These are phyloP conservation scores for Fusarium miscanthi DNA, from an alignment of 2,329 filamentous ascomycete species.

Conservation along the genomic window DNA sequence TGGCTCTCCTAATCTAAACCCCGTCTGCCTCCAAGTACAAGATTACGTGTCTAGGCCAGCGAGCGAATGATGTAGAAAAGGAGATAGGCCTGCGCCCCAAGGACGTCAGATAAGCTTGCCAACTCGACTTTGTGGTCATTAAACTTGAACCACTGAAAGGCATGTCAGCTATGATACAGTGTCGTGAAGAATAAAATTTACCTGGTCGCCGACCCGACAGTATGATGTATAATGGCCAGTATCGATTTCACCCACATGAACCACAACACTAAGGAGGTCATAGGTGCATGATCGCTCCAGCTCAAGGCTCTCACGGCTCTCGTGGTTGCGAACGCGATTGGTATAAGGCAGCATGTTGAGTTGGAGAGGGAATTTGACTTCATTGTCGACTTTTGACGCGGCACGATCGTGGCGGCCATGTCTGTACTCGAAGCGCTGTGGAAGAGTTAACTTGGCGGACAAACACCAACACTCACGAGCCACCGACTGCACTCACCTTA, in stretches of 20 bases:
- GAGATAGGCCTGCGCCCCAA: slow-evolving; percentile 87
- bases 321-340: slow-evolving; percentile 67
- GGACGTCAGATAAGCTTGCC: slow-evolving; percentile 84
- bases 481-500: slow-evolving; percentile 68
- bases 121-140: slow-evolving; percentile 94
- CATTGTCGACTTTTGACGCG: slow-evolving; percentile 88
- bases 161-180: slow-evolving; percentile 6
- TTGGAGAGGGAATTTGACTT: slow-evolving; percentile 84
- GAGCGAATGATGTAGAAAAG: slow-evolving; percentile 85
- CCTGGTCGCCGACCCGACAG: slow-evolving; percentile 80
- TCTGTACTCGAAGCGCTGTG: slow-evolving; percentile 77
- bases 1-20: not conserved
- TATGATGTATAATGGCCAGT: slow-evolving; percentile 95
- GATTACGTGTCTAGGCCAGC: slow-evolving; percentile 54
- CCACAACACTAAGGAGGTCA: slow-evolving; percentile 88
- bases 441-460: slow-evolving; percentile 1
- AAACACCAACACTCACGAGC: not conserved
- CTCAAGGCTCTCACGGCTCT: slow-evolving; percentile 65
- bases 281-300: slow-evolving; percentile 78
- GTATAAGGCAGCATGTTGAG: slow-evolving; percentile 94
- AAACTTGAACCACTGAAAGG: slow-evolving; percentile 86
- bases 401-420: slow-evolving; percentile 72
- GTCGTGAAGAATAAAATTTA: slow-evolving; percentile 29
- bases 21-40: not conserved
- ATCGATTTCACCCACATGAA: slow-evolving; percentile 93